Base-by-base conservation (phyloP, 441 rosid species). In the California macrophylla region DNA sequence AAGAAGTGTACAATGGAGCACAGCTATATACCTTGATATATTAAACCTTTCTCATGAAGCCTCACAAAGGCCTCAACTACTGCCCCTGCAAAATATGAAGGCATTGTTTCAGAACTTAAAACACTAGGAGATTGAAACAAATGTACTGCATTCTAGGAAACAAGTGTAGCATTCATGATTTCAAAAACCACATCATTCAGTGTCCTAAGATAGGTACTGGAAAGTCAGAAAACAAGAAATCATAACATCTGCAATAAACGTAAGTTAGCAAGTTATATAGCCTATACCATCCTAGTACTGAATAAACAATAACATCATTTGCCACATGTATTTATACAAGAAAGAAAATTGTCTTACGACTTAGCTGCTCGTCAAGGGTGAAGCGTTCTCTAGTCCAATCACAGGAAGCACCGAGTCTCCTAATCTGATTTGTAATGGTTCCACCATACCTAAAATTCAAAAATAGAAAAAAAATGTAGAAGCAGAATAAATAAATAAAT, bases 391-490 rank as follows among this genome's bases (percentile, higher is more conserved):
- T 87, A 66, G 88, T 81, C 98, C 98, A 93, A 76, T 93, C 98
- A 82, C 98, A 93, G 58, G 98, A 93, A 74, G 98, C 98, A 62
- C 98, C 97, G 40, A 93, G 95, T 77, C 97, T 87, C 84, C 90
- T 91, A 47, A 93, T 93, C 82, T 93, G 98, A 79, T 86, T 86
- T 66, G 93, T 85, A 76, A 93, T 93, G 67, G 95, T 87, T 81
- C 97, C 95, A 62, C 98, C 98, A 69, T 91, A 91, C 81, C 98
- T 93, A 80, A 73, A 38, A 75, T 50, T 78, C 72, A 58, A 74
- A 77, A 78, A 29, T 18, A 16, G 3, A 54, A 1, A 29, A 26
- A 29, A 20, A 32, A 20, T 25, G 60, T 67, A 34, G 36, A 12
- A 62, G 42, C 10, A 75, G 28, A 36, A 32, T 18, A 42, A 24